Evolutionary conservation across 345 rosid species (phyloP).

Genomic region (Abelmoschus esculentus): DNA sequence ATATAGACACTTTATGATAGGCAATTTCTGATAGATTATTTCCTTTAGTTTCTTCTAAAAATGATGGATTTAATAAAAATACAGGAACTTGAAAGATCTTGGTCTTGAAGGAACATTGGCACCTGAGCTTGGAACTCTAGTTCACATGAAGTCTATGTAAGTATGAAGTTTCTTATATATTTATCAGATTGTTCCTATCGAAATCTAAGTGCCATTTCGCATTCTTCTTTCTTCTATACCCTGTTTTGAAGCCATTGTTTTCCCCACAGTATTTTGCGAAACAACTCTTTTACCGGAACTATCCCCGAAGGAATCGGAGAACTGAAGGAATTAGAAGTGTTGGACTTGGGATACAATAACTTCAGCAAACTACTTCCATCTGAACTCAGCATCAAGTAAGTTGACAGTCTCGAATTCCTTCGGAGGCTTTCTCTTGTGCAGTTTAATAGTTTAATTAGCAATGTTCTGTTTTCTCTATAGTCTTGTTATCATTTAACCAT

Average conservation of each 20-base stretch:
- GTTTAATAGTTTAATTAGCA: background rate
- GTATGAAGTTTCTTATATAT: slow-evolving; percentile 22
- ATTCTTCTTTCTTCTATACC: background rate
- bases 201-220: background rate
- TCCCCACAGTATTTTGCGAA: slow-evolving; percentile 45
- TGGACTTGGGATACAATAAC: slow-evolving; percentile 61
- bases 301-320: slow-evolving; percentile 48
- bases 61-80: slow-evolving; percentile 8
- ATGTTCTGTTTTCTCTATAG: background rate
- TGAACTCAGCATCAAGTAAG: slow-evolving; percentile 47
- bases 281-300: slow-evolving; percentile 52
- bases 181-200: background rate
- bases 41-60: slow-evolving; percentile 6
- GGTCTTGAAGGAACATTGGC: slow-evolving; percentile 55
- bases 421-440: background rate
- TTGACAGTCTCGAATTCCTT: background rate
- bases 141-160: slow-evolving; percentile 55
- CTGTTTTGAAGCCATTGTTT: background rate
- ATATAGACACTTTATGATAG: background rate
- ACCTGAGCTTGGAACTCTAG: slow-evolving; percentile 43
- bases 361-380: slow-evolving; percentile 48
- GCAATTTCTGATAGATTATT: background rate
- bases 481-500: background rate
- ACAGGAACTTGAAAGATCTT: slow-evolving; percentile 58
- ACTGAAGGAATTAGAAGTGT: slow-evolving; percentile 49